A percentile compares a stretch with the other conserved stretches of the same genome.
Evolutionary conservation across 768 basidiomycete genomes (phyloP).

Genomic region (Pleurotus citrinopileatus): DNA sequence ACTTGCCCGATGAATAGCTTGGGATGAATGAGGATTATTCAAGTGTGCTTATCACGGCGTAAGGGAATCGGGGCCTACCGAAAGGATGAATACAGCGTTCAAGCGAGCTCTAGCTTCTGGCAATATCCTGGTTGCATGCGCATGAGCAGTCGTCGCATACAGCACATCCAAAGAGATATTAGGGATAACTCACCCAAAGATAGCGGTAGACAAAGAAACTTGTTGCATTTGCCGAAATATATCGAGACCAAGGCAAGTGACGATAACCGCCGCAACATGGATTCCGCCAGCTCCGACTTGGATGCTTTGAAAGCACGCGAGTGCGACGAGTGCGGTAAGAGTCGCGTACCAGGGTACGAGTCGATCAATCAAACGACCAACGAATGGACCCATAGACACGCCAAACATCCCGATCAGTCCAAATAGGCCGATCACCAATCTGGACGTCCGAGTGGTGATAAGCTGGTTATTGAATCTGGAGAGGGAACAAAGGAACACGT

Average conservation of each 20-base stretch:
- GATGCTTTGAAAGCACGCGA: conserved; percentile 54
- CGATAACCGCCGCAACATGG: conserved; percentile 65
- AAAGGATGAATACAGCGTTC: conserved; percentile 74
- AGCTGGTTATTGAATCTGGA: not conserved
- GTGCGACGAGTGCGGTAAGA: conserved; percentile 46
- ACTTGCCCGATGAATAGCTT: conserved; percentile 79
- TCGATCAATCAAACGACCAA: conserved; percentile 65
- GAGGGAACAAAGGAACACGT: conserved; percentile 20
- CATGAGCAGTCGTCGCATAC: conserved; percentile 11
- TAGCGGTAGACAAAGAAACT: conserved; percentile 58
- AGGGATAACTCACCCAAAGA: conserved; percentile 43
- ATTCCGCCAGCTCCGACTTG: conserved; percentile 71
- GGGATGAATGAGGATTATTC: not conserved
- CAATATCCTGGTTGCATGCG: conserved; percentile 34
- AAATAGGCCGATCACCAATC: conserved; percentile 65
- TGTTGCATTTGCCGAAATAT: conserved; percentile 73
- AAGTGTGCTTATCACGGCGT: not conserved
- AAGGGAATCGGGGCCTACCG: conserved; percentile 36
- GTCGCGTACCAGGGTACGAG: conserved; percentile 80
- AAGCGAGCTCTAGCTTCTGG: conserved; percentile 60
- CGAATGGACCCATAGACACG: conserved; percentile 64
- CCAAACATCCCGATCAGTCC: conserved; percentile 73
- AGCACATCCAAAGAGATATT: not conserved
- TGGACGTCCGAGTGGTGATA: no score
- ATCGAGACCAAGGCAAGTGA: conserved; percentile 72